Evolutionary conservation across 371 early-diverging fungal species (phyloP), one percentile per base, ranked within the genome.

Genomic region (Mucor mucedo): DNA sequence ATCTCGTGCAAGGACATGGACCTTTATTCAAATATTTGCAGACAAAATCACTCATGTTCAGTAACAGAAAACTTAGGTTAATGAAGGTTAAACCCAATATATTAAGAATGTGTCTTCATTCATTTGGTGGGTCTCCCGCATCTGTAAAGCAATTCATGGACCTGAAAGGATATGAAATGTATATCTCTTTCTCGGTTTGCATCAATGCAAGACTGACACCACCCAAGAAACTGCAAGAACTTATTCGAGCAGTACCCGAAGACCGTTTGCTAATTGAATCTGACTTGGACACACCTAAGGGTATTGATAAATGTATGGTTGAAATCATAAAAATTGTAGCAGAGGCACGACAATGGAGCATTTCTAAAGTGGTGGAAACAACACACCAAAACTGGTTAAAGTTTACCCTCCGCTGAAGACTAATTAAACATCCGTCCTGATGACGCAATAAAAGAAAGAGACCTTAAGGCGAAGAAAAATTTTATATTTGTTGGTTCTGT

Each of bases 1-100:
- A 96, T 70, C 90, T 90, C 62, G 97, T 96, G 13, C 92, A 90
- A 56, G 88, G 88, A 14, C 90, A 89, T 56, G 92, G 93, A 0
- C 77, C 83, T 38, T 65, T 93, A 52, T 80, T 87, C 13, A 79
- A 83, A 2, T 78, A 87, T 53, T 72, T 83, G 35, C 66, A 73
- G 65, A 35, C 54, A 5, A 72, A 77, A 47, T 70, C 72, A 0
- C 58, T 56, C 13, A 35, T 67, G 40, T 62, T 58, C 41, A 70
- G 70, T 58, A 57, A 41, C 8, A 52, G 63, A 38, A 65, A 68
- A 27, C 40, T 66, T 28, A 65, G 55, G 29, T 50, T 59, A 7
- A 27, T 60, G 2, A 53, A 61, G 2, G 64, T 61, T 11, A 53
- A 61, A 7, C 60, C 65, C 2, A 49, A 72, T 6, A 53, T 63